phyloP scores from a whole-genome alignment of 352 stramenopile genomes.

The Phytopythium delawarense region DNA sequence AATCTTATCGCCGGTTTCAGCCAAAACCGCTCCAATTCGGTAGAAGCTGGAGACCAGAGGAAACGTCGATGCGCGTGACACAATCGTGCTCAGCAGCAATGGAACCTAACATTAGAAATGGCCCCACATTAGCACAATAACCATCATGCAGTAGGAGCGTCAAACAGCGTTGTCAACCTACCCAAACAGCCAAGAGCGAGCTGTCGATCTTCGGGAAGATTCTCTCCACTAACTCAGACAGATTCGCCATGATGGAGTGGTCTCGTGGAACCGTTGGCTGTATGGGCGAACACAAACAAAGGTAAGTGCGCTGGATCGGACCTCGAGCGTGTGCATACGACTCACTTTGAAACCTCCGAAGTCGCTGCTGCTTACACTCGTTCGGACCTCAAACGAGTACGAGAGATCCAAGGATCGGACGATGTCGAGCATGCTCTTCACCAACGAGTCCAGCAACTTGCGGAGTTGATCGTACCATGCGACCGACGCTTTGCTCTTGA shows the following conservation, averaged over 20 bases:
- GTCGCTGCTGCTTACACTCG: constrained; percentile 27
- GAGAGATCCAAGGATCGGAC: constrained; percentile 55
- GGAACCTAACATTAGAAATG: constrained; percentile 21
- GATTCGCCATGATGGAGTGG: constrained; percentile 78
- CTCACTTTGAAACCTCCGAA: constrained; percentile 54
- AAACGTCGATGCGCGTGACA: constrained; percentile 20
- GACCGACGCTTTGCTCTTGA: constrained; percentile 4
- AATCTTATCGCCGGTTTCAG: constrained; percentile 18
- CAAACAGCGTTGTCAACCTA: constrained; percentile 18
- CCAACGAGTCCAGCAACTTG: constrained; percentile 52
- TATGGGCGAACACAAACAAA: constrained; percentile 1
- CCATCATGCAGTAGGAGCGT: neutral
- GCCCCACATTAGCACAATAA: constrained; percentile 4
- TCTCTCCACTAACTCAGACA: constrained; percentile 70
- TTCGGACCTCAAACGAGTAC: constrained; percentile 61
- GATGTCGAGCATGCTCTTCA: constrained; percentile 43
- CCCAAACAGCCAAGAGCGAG: constrained; percentile 35
- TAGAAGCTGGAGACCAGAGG: constrained; percentile 65
- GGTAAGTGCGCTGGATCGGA: neutral
- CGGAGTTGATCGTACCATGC: constrained; percentile 12
- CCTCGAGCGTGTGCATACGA: neutral
- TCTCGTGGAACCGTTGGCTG: constrained; percentile 65
- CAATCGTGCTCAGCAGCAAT: constrained; percentile 27
- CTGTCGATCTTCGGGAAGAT: constrained; percentile 31
- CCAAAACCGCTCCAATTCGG: constrained; percentile 45